Base-by-base conservation (phyloP, 169 alveolate species). In the Haemoproteus tartakovskyi region DNA sequence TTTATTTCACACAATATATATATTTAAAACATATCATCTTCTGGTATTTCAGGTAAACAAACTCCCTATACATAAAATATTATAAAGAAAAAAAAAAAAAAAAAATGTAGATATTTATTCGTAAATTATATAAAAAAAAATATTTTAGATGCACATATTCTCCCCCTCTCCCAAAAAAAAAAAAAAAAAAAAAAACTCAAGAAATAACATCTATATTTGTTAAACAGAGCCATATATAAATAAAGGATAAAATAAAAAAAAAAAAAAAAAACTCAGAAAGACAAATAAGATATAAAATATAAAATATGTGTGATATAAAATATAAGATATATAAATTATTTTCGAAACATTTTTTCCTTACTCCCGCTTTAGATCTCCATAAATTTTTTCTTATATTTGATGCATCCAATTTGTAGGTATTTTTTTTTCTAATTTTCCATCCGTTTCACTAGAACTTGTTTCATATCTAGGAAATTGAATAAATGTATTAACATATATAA, bases 311-410 rank as follows among this genome's bases (percentile, higher is more conserved):
- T n/a, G n/a, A n/a, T n/a, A n/a, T n/a, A n/a, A n/a, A n/a, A n/a
- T n/a, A n/a, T n/a, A n/a, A n/a, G n/a, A n/a, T n/a, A n/a, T n/a
- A n/a, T n/a, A n/a, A n/a, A n/a, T n/a, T n/a, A n/a, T n/a, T n/a
- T n/a, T n/a, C n/a, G n/a, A n/a, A n/a, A 36, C 33, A 11, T 52
- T 16, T 19, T 41, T 26, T 11, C 11, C 47, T 54, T 56, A 70
- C 84, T 47, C 84, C 84, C 11, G 84, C 84, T 38, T 70, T 70
- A 5, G 84, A 70, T 40, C 57, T 70, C 84, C 84, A 70, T 29
- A 45, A 56, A 70, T 56, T 70, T 56, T 54, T 57, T 54, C 78
- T 56, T 18, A 70, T 22, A 9, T 56, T 37, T n/a, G 26, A 24
- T 47, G 47, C 8, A 16, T 56, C 74, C 21, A 18, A n/a, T 29